Conservation (phyloP, 495 filamentous ascomycete genomes). For the Chaetomium tenue region DNA sequence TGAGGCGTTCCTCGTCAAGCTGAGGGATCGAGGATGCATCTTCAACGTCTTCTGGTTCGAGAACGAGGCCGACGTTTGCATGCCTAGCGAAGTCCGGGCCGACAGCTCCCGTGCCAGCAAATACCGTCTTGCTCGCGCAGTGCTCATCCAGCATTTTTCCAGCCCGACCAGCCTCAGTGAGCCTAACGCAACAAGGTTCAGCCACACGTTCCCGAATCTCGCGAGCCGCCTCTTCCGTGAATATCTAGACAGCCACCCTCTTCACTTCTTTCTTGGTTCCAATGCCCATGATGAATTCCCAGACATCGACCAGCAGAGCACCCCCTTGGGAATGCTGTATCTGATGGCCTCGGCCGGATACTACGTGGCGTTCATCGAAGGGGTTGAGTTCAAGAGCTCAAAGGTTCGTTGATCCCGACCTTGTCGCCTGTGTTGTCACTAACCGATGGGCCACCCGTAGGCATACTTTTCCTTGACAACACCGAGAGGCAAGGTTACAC, state of each 20-base stretch:
- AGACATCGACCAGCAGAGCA: background rate
- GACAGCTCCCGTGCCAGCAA: background rate
- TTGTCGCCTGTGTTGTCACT: background rate
- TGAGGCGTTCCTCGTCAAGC: background rate
- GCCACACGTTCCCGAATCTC: background rate
- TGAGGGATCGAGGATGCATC: background rate
- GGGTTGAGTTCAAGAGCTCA: slow-evolving; percentile 3
- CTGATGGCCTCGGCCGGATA: slow-evolving; percentile 2
- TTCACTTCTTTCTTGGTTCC: background rate
- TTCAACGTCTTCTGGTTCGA: slow-evolving; percentile 1
- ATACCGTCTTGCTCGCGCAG: slow-evolving; percentile 4
- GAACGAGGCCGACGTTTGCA: slow-evolving; percentile 2
- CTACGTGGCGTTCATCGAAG: background rate
- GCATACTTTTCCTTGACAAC: slow-evolving; percentile 2
- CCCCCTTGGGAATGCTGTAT: background rate
- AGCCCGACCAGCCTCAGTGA: background rate
- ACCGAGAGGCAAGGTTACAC: background rate
- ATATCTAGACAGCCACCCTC: background rate
- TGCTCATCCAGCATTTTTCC: slow-evolving; percentile 5
- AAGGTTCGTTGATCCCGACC: background rate
- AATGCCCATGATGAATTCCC: background rate
- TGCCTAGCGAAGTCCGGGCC: background rate
- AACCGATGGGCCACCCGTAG: background rate
- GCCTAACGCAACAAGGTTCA: background rate
- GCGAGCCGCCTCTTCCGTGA: background rate